A percentile compares a stretch with the other conserved stretches of the same genome.
These are phyloP conservation scores for Chytridium lagenaria DNA, from an alignment of 371 early-diverging fungal genomes.

Conservation along the genomic window DNA sequence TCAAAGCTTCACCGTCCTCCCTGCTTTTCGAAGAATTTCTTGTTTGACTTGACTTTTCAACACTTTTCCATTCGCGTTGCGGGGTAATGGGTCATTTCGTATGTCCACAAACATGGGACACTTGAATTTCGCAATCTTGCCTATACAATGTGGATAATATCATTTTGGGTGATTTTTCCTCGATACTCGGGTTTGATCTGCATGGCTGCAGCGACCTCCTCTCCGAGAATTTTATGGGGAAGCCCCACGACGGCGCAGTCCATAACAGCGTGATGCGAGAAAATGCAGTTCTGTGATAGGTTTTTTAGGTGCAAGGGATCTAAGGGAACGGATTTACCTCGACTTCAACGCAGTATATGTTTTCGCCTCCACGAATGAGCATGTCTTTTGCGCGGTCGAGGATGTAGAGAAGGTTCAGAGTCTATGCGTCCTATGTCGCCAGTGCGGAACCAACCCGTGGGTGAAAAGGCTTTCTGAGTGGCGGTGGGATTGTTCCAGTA, in stretches of 20 bases:
- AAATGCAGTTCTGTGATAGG: constrained; percentile 14
- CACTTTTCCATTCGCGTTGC: constrained; percentile 35
- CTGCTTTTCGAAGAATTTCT: neutral
- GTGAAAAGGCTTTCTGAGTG: constrained; percentile 19
- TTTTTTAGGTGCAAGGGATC: too few species aligned
- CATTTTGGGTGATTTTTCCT: neutral
- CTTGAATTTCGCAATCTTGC: constrained; percentile 36
- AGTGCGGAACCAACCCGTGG: constrained; percentile 36
- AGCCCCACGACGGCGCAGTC: constrained; percentile 35
- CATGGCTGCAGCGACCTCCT: constrained; percentile 35
- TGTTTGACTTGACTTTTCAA: constrained; percentile 24
- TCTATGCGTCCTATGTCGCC: constrained; percentile 39
- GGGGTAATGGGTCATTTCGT: constrained; percentile 25
- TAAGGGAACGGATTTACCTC: too few species aligned
- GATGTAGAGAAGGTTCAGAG: constrained; percentile 35
- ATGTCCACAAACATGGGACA: constrained; percentile 32
- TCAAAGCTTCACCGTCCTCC: neutral
- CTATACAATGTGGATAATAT: constrained; percentile 14
- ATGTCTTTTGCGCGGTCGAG: constrained; percentile 42
- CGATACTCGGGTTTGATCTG: neutral
- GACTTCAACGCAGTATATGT: constrained; percentile 38
- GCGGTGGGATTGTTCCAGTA: constrained; percentile 39
- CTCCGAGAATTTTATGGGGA: constrained; percentile 30
- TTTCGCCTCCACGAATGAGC: constrained; percentile 43
- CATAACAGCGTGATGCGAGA: constrained; percentile 23